Percentiles rank a stretch among this genome's conserved stretches.
Conservation (phyloP, 176 grass and related monocot species). For the Saccharum officinarum region DNA sequence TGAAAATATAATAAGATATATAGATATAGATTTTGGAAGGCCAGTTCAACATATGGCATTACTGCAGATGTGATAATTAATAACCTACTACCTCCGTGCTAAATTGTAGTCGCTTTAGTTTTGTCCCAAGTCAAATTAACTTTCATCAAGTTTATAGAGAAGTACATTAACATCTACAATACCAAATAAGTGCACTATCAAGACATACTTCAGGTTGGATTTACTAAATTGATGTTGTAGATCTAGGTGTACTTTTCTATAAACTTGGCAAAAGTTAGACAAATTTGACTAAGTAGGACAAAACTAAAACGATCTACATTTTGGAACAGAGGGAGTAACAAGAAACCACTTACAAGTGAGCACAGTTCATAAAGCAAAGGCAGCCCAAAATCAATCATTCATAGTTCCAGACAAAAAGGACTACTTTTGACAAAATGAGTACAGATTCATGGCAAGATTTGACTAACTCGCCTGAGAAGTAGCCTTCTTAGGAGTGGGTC, state of each 20-base stretch:
- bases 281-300: background rate
- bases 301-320: background rate
- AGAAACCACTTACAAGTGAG: background rate
- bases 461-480: constrained; percentile 70
- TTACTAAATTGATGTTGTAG: background rate
- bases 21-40: background rate
- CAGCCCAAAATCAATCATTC: background rate
- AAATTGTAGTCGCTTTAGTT: background rate
- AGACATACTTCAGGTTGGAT: background rate
- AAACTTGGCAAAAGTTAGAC: background rate
- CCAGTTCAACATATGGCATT: constrained; percentile 7
- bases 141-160: background rate
- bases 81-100: background rate
- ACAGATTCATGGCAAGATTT: background rate
- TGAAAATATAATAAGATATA: too few species aligned
- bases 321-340: background rate
- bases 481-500: constrained; percentile 84
- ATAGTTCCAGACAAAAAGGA: background rate
- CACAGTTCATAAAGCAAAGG: background rate
- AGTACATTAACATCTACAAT: background rate
- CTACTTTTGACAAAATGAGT: background rate
- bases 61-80: background rate
- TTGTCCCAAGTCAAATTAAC: background rate
- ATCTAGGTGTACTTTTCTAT: background rate
- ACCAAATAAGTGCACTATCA: background rate